phyloP scores from a whole-genome alignment of 371 early-diverging fungal genomes.

The Rhizopus delemar region DNA sequence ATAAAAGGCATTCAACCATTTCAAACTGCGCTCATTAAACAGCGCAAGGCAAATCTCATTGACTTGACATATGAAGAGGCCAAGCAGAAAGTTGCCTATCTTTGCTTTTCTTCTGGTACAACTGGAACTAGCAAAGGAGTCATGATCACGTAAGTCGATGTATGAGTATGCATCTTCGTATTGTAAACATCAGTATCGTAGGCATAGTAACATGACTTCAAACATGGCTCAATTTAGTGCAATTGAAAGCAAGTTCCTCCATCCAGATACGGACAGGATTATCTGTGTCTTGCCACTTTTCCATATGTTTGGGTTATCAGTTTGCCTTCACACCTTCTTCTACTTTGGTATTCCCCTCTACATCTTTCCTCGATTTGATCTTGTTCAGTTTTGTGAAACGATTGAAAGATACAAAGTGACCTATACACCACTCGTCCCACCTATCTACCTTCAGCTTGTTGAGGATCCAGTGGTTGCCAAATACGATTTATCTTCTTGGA shows the following conservation, averaged over 20 bases:
- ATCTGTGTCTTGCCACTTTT: slow-evolving; percentile 78
- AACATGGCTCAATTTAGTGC: slow-evolving; percentile 61
- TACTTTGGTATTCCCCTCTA: slow-evolving; percentile 46
- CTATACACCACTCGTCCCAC: slow-evolving; percentile 72
- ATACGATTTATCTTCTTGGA: slow-evolving; percentile 66
- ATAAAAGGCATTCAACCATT: slow-evolving; percentile 44
- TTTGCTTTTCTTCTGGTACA: slow-evolving; percentile 84
- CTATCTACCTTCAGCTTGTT: slow-evolving; percentile 66
- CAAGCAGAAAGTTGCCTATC: slow-evolving; percentile 52
- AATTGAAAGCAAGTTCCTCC: slow-evolving; percentile 25
- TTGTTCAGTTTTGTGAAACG: slow-evolving; percentile 53
- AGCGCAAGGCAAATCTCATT: slow-evolving; percentile 21
- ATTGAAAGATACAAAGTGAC: slow-evolving; percentile 63
- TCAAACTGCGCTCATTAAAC: slow-evolving; percentile 12
- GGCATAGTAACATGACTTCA: slow-evolving; percentile 73
- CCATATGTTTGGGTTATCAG: slow-evolving; percentile 59
- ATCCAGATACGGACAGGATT: slow-evolving; percentile 20
- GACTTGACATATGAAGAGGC: slow-evolving; percentile 30
- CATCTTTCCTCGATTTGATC: slow-evolving; percentile 69
- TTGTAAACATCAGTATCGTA: slow-evolving; percentile 2
- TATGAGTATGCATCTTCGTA: neutral
- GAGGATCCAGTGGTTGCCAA: slow-evolving; percentile 67
- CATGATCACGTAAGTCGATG: slow-evolving; percentile 59
- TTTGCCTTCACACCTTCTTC: slow-evolving; percentile 27
- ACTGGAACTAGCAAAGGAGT: slow-evolving; percentile 81